Evolutionary conservation across 768 basidiomycete genomes (phyloP), one percentile per base, ranked within the genome.

Genomic region (Auriscalpium orientale): DNA sequence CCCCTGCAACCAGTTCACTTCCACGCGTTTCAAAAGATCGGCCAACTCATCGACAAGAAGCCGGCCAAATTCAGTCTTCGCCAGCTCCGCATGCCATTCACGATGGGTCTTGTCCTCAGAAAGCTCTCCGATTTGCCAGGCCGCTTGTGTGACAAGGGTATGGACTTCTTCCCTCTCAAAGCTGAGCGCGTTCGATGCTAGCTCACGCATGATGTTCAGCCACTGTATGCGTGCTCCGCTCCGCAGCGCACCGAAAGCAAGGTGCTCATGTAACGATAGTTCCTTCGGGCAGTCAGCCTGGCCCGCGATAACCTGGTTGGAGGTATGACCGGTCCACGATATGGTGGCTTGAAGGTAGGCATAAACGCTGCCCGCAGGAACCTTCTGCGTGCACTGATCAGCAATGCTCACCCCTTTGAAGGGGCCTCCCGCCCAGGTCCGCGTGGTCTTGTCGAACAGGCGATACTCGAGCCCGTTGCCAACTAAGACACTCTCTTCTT

Each of bases 171-270:
- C 66, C 8, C 61, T 55, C 21, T 68, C 65, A 54, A 83, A 75
- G 9, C 68, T 71, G 53, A 83, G 58, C 0, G 62, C 59, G 20
- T 70, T 67, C 8, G 68, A 68, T 8, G 69, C 68, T n/a, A 82
- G 58, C 57, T 78, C 78, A n/a, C 75, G 71, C 12, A 71, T 56
- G 40, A 82, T 73, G 56, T 82, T 82, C 40, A 74, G 63, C 80
- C 79, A 81, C 49, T 82, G 80, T 0, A 82, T 58, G 2, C 56
- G 63, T 0, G 67, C 56, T 0, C 80, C 79, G 38, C 74, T 70
- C 6, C 81, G 76, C 37, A 82, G 58, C 49, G 70, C 66, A 11
- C 71, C 74, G 51, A 79, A 82, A 0, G 75, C 69, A 12, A 74
- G 65, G 36, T 68, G 75, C 53, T 82, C 79, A 33, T 82, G 78